A percentile compares a stretch with the other conserved stretches of the same genome.
These are phyloP conservation scores for Phoenix roebelenii DNA, from an alignment of 176 grass and related monocot genomes.

Conservation along the genomic window DNA sequence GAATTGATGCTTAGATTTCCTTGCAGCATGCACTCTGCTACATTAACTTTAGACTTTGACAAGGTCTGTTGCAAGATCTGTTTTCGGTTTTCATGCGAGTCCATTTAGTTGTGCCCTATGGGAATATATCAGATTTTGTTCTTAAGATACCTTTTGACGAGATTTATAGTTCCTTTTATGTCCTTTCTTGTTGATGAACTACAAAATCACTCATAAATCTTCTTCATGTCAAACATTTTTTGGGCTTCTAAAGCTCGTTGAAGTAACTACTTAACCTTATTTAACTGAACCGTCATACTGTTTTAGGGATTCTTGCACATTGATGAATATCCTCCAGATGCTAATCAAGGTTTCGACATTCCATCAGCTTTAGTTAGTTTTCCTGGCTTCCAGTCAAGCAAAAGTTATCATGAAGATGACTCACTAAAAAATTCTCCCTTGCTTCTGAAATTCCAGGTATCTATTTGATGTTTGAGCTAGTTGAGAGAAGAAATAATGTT, in stretches of 20 bases:
- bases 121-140: too few relatives aligned
- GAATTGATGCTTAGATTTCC: slow-evolving; percentile 72
- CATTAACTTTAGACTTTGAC: slow-evolving; percentile 83
- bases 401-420: slow-evolving; percentile 47
- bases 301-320: slow-evolving; percentile 89
- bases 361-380: slow-evolving; percentile 92
- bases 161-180: too few relatives aligned
- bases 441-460: slow-evolving; percentile 68
- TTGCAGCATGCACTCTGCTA: slow-evolving; percentile 60
- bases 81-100: not conserved
- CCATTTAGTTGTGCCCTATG: too few relatives aligned
- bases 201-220: too few relatives aligned
- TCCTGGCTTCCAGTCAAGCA: slow-evolving; percentile 68
- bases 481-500: too few relatives aligned
- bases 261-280: not conserved
- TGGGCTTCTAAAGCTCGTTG: too few relatives aligned
- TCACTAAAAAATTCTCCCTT: slow-evolving; percentile 38
- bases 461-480: slow-evolving; percentile 5
- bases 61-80: slow-evolving; percentile 56
- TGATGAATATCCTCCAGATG: slow-evolving; percentile 98
- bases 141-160: too few relatives aligned
- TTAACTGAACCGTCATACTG: slow-evolving; percentile 12
- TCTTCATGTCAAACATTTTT: too few relatives aligned
- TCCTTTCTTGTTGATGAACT: too few relatives aligned
- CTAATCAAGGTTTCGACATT: slow-evolving; percentile 99